Base-by-base conservation (phyloP, 1,284 basidiomycete genomes). In the Gomphus sp. region DNA sequence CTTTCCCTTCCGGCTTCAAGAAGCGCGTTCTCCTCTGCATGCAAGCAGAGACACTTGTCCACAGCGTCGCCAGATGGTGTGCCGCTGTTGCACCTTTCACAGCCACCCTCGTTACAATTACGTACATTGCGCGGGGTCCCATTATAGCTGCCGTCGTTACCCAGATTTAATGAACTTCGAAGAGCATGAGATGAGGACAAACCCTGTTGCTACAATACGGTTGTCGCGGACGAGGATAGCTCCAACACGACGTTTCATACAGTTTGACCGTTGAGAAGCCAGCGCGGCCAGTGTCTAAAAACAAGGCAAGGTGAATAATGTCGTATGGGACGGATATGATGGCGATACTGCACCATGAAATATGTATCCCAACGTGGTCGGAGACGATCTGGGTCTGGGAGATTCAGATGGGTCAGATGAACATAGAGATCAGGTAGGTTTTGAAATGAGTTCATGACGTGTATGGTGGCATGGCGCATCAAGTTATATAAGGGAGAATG, bases 11-110 rank as follows among this genome's bases (percentile, higher is more conserved):
- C 94, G 0, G 92, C 92, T 73, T 98, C 96, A 10, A 99, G 74
- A 8, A 99, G 76, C 0, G 96, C 97, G 67, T 99, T 99, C 74
- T 99, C 97, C 72, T 99, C 97, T 0, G 97, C 97, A 69, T 99
- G 97, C 16, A 99, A 75, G 69, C 97, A 99, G 0, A 99, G 76
- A 68, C 96, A 99, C 68, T 93, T 91, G 62, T 86, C 80, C 5
- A 87, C 71, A n/a, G 76, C 76, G 50, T 82, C 77, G 2, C 80
- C 77, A 12, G 78, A 74, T 37, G 72, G 71, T 1, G 72, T 70
- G 3, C 74, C 75, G 4, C 76, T 79, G 67, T 98, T 96, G 69
- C 93, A 97, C 45, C 83, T 79, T 5, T 74, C 66, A 70, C 94
- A 97, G 22, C 93, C 93, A 5, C 93, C 89, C 70, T 95, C 86